Percentiles rank a stretch among this genome's conserved stretches.
Evolutionary conservation across 2,329 filamentous ascomycete genomes (phyloP).

Genomic region (Coniella vitis): DNA sequence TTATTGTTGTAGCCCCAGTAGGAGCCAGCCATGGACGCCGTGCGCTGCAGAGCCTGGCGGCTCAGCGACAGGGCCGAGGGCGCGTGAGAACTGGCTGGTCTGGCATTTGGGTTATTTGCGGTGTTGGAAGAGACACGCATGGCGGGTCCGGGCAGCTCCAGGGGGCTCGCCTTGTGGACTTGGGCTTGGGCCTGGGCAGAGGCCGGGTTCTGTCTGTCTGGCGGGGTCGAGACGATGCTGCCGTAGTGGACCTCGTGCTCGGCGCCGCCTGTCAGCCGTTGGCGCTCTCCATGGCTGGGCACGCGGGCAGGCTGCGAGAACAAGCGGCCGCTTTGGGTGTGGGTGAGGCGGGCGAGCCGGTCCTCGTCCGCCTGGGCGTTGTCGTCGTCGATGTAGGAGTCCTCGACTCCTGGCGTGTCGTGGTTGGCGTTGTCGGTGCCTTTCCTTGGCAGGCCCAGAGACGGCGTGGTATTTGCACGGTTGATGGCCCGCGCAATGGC

Average conservation of each 20-base stretch:
- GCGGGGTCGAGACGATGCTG: conserved; percentile 43
- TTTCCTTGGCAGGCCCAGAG: conserved; percentile 23
- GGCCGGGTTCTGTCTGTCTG: conserved; percentile 18
- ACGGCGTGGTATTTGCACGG: conserved; percentile 49
- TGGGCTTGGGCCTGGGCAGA: conserved; percentile 17
- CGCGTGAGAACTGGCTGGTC: conserved; percentile 1
- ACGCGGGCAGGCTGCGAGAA: conserved; percentile 19
- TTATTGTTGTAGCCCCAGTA: neutral
- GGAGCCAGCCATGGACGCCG: conserved; percentile 26
- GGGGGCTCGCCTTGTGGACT: conserved; percentile 28
- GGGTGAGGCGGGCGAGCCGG: conserved; percentile 22
- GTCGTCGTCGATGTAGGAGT: too few relatives aligned
- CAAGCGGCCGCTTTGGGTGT: conserved; percentile 21
- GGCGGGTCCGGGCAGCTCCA: conserved; percentile 49
- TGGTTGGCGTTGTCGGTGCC: conserved; percentile 25
- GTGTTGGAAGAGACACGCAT: conserved; percentile 34
- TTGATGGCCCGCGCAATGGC: conserved; percentile 66
- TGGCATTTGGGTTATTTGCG: conserved; percentile 13
- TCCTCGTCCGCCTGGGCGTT: neutral
- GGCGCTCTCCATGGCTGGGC: conserved; percentile 27
- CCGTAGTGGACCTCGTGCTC: conserved; percentile 42
- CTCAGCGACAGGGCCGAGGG: conserved; percentile 16
- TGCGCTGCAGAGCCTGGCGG: conserved; percentile 29
- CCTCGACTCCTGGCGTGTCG: conserved; percentile 14
- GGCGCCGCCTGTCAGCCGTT: conserved; percentile 32